Evolutionary conservation across 139 green algal species (phyloP).

Genomic region (Tetratostichococcus sp.): DNA sequence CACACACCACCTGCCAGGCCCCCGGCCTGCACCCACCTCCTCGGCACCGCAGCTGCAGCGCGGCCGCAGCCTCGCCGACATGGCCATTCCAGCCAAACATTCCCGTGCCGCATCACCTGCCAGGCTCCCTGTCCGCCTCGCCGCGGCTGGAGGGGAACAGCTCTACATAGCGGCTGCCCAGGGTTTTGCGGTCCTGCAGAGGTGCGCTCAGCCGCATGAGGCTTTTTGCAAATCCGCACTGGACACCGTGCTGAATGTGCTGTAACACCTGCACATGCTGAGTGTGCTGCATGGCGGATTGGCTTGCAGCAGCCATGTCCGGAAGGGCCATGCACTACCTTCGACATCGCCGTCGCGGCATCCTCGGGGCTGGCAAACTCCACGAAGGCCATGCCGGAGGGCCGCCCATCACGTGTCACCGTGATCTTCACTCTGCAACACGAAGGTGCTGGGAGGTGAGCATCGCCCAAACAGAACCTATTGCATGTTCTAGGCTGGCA

Average conservation of each 20-base stretch:
- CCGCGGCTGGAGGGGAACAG: conserved; percentile 66
- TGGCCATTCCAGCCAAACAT: no score
- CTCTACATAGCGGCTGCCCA: conserved; percentile 86
- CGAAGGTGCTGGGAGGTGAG: background rate
- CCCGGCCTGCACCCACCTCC: no score
- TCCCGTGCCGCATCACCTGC: no score
- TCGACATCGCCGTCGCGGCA: conserved; percentile 56
- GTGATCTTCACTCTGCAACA: conserved; percentile 62
- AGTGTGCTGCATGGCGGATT: no score
- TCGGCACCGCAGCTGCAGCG: no score
- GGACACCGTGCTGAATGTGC: no score
- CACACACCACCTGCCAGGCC: no score
- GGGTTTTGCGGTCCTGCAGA: conserved; percentile 59
- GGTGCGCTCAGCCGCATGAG: no score
- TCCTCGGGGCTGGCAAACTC: conserved; percentile 64
- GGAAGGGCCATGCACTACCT: conserved; percentile 11
- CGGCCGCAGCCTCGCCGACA: no score
- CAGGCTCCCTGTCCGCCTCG: conserved; percentile 18
- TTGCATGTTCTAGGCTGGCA: background rate
- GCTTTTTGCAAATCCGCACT: no score
- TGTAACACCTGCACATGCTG: no score
- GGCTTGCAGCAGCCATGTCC: no score
- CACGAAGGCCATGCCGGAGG: conserved; percentile 73
- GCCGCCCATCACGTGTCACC: conserved; percentile 45
- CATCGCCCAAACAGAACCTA: background rate